phyloP scores from a whole-genome alignment of 306 rosid genomes.

The Cucumis melo region DNA sequence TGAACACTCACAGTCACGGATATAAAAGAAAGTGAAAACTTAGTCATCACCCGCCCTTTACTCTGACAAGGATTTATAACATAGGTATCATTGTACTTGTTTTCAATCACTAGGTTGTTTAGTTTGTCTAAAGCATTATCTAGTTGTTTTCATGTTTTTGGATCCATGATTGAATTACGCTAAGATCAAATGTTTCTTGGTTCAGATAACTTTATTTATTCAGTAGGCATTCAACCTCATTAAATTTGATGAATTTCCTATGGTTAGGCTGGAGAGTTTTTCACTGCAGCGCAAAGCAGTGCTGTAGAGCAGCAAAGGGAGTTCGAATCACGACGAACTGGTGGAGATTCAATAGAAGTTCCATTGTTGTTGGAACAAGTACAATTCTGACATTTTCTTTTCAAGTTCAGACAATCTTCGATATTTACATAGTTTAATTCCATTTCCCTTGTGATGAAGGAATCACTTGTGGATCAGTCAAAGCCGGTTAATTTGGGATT shows the following conservation, averaged over 20 bases:
- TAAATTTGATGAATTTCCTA: background rate
- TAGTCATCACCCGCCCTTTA: background rate
- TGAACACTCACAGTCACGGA: no score
- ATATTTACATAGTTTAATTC: slow-evolving; percentile 18
- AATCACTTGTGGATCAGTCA: slow-evolving; percentile 44
- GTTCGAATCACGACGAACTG: slow-evolving; percentile 27
- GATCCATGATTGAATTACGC: background rate
- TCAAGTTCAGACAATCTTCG: background rate
- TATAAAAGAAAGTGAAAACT: background rate
- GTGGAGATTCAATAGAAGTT: slow-evolving; percentile 55
- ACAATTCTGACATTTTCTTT: background rate
- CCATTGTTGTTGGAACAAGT: slow-evolving; percentile 44
- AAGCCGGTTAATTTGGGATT: slow-evolving; percentile 45
- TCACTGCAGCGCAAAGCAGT: slow-evolving; percentile 35
- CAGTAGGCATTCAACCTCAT: background rate
- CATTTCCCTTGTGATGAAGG: slow-evolving; percentile 38
- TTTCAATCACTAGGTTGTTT: background rate
- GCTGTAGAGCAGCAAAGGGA: slow-evolving; percentile 47
- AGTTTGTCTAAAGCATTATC: background rate
- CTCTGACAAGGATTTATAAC: background rate
- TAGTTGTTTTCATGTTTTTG: background rate
- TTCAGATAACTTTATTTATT: background rate
- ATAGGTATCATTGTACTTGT: background rate
- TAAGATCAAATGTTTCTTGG: background rate
- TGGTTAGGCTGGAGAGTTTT: slow-evolving; percentile 64